Conservation (phyloP, 2,329 filamentous ascomycete species). For the Tolypocladium capitatum region DNA sequence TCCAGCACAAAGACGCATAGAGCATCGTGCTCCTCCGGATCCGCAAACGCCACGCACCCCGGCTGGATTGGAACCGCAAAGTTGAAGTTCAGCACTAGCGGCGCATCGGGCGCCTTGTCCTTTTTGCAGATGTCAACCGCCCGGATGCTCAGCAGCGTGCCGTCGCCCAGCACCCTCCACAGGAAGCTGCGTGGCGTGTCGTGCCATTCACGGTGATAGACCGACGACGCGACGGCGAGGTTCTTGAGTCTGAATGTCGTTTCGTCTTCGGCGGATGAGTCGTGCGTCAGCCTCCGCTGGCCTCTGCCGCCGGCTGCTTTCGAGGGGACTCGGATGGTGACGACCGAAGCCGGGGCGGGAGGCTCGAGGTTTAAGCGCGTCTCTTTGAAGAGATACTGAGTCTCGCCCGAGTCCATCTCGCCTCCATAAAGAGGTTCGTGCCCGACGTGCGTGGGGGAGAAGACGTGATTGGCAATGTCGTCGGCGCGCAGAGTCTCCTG, state of each 20-base stretch:
- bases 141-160: slow-evolving; percentile 68
- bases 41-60: slow-evolving; percentile 70
- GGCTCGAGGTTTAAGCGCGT: slow-evolving; percentile 73
- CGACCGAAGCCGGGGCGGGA: slow-evolving; percentile 51
- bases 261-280: slow-evolving; percentile 48
- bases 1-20: slow-evolving; percentile 72
- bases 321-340: slow-evolving; percentile 55
- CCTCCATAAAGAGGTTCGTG: slow-evolving; percentile 38
- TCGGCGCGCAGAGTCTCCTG: background rate
- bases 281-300: slow-evolving; percentile 24
- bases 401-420: slow-evolving; percentile 52
- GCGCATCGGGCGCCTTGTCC: slow-evolving; percentile 51
- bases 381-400: slow-evolving; percentile 69
- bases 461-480: background rate
- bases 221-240: slow-evolving; percentile 64
- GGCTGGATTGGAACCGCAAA: slow-evolving; percentile 63
- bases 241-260: slow-evolving; percentile 58
- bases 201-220: slow-evolving; percentile 71
- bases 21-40: slow-evolving; percentile 63
- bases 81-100: slow-evolving; percentile 62
- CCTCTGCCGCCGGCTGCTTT: slow-evolving; percentile 30
- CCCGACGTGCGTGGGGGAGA: slow-evolving; percentile 5
- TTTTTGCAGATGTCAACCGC: slow-evolving; percentile 67
- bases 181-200: slow-evolving; percentile 72
- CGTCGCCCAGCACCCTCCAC: slow-evolving; percentile 78